phyloP scores from a whole-genome alignment of 2,329 filamentous ascomycete genomes.

The Ophiosphaerella korrae region DNA sequence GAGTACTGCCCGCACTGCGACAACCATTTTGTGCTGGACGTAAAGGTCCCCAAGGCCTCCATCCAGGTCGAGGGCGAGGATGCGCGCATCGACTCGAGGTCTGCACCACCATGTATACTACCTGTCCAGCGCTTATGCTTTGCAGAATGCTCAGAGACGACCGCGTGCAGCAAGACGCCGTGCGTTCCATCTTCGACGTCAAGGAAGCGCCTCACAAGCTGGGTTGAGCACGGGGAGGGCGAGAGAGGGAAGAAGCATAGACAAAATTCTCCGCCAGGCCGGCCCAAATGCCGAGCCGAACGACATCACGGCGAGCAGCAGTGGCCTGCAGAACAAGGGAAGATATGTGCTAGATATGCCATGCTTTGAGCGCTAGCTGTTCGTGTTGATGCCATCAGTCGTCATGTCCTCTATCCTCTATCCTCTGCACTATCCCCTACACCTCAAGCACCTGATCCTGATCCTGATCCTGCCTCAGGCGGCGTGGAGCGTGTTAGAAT shows the following conservation, averaged over 20 bases:
- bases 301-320: constrained; percentile 17
- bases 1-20: constrained; percentile 99
- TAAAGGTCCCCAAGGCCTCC: constrained; percentile 78
- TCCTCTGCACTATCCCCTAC: background rate
- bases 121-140: constrained; percentile 5
- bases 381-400: constrained; percentile 29
- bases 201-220: constrained; percentile 75
- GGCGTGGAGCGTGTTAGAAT: constrained; percentile 70
- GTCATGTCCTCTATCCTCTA: constrained; percentile 13
- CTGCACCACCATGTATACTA: constrained; percentile 10
- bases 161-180: constrained; percentile 65
- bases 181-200: constrained; percentile 75
- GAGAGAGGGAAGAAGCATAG: background rate
- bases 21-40: constrained; percentile 96
- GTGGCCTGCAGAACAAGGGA: constrained; percentile 6
- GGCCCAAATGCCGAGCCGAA: constrained; percentile 5
- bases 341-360: constrained; percentile 30
- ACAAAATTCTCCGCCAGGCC: constrained; percentile 1
- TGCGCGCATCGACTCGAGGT: constrained; percentile 77
- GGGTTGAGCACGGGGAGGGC: constrained; percentile 59
- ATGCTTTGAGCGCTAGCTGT: constrained; percentile 31
- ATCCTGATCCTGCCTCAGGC: constrained; percentile 43
- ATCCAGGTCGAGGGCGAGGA: constrained; percentile 92
- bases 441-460: constrained; percentile 34
- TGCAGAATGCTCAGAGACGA: constrained; percentile 88